Conservation (phyloP, 352 stramenopile species). For the Thalassiosira delicatula region DNA sequence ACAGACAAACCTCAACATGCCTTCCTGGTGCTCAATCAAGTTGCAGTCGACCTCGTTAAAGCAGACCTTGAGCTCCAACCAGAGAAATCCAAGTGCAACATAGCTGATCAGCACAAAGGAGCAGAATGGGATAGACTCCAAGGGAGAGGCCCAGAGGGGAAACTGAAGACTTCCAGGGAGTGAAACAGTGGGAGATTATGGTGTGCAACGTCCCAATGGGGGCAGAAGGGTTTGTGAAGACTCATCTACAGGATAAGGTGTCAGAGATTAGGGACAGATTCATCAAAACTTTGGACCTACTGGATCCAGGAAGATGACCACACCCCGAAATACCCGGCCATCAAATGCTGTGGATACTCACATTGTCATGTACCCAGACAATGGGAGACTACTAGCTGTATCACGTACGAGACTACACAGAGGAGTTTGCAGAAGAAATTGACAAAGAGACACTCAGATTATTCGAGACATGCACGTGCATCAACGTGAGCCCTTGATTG, state of each 20-base stretch:
- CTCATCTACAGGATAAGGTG: background rate
- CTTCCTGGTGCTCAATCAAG: background rate
- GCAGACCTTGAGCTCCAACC: constrained; percentile 5
- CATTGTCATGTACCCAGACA: too few species aligned
- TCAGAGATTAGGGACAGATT: too few species aligned
- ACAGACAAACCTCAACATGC: background rate
- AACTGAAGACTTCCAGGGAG: background rate
- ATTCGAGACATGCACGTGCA: too few species aligned
- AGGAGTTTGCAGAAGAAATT: too few species aligned
- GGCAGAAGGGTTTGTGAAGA: background rate
- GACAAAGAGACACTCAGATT: too few species aligned
- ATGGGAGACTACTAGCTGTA: too few species aligned
- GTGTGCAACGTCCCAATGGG: background rate
- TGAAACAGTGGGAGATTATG: background rate
- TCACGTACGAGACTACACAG: too few species aligned
- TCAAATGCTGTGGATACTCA: too few species aligned
- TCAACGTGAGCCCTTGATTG: too few species aligned
- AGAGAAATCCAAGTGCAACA: constrained; percentile 21
- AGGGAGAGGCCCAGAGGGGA: constrained; percentile 6
- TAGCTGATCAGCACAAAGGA: background rate
- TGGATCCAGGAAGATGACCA: too few species aligned
- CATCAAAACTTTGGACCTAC: too few species aligned
- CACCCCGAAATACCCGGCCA: too few species aligned
- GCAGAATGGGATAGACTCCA: constrained; percentile 10
- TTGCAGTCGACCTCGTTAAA: constrained; percentile 4